These are phyloP conservation scores for Croton setiger DNA, from an alignment of 441 rosid genomes.

Conservation along the genomic window DNA sequence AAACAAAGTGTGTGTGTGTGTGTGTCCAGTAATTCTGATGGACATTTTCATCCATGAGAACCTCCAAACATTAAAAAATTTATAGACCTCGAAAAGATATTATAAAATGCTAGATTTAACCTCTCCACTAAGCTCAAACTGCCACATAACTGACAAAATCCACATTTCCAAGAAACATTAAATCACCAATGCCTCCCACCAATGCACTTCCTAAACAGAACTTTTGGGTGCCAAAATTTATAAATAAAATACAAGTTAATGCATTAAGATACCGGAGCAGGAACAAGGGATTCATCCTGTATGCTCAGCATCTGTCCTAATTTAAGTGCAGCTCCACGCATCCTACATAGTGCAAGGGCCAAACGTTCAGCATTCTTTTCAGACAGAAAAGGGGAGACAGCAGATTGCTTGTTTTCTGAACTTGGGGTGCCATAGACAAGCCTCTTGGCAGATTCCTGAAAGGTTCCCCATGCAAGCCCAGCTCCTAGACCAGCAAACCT, in stretches of 20 bases:
- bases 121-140: background rate
- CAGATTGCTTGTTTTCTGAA: conserved; percentile 56
- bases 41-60: background rate
- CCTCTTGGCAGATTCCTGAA: conserved; percentile 88
- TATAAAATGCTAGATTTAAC: background rate
- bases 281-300: conserved; percentile 94
- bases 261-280: conserved; percentile 72
- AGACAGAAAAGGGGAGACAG: conserved; percentile 65
- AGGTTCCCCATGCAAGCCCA: conserved; percentile 93
- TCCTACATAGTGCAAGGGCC: conserved; percentile 82
- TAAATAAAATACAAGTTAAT: background rate
- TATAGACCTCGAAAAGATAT: background rate
- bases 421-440: conserved; percentile 59
- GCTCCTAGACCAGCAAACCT: conserved; percentile 99
- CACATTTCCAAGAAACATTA: background rate
- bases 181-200: background rate
- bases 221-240: background rate
- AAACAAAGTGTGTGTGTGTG: too few relatives aligned
- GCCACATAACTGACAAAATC: background rate
- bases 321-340: conserved; percentile 99
- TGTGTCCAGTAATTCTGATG: background rate
- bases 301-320: conserved; percentile 96
- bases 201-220: conserved; percentile 1
- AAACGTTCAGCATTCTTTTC: conserved; percentile 88
- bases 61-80: background rate